Conservation (phyloP, 163 green algal genomes). For the Scenedesmus sp. region DNA sequence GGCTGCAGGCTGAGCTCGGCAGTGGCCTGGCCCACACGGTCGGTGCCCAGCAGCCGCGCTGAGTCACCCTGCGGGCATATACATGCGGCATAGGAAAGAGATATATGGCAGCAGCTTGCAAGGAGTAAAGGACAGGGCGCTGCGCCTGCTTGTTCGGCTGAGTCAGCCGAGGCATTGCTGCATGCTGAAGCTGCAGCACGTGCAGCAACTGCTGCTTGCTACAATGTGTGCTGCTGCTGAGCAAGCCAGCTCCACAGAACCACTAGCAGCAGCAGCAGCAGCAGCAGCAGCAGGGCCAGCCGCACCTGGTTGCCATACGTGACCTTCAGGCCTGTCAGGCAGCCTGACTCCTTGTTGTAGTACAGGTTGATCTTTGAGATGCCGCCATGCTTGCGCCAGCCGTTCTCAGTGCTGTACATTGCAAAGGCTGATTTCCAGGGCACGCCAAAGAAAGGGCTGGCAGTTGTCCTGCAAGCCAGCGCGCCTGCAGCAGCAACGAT, state of each 20-base stretch:
- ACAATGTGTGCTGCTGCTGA: not conserved
- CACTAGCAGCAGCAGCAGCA: not conserved
- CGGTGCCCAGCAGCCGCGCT: not conserved
- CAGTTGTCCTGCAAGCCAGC: not conserved
- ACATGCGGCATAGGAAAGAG: not conserved
- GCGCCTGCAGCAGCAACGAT: not conserved
- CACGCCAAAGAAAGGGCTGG: conserved; percentile 16
- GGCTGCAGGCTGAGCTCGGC: not conserved
- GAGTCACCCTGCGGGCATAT: not conserved
- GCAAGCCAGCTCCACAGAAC: too few relatives aligned
- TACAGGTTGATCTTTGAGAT: conserved; percentile 19
- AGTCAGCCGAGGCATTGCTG: too few relatives aligned
- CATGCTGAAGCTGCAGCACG: not conserved
- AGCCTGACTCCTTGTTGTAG: conserved; percentile 10
- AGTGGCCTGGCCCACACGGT: not conserved
- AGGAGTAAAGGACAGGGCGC: not conserved
- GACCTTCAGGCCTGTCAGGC: not conserved
- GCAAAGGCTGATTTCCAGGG: not conserved
- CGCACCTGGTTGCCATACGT: conserved; percentile 12
- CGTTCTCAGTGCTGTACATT: conserved; percentile 9
- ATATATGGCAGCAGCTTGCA: not conserved
- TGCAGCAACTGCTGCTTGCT: not conserved
- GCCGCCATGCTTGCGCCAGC: not conserved
- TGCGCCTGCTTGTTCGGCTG: too few relatives aligned
- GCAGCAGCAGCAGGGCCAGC: not conserved